Base-by-base conservation (phyloP, 2,329 filamentous ascomycete genomes). In the Ophiostoma perfectum region DNA sequence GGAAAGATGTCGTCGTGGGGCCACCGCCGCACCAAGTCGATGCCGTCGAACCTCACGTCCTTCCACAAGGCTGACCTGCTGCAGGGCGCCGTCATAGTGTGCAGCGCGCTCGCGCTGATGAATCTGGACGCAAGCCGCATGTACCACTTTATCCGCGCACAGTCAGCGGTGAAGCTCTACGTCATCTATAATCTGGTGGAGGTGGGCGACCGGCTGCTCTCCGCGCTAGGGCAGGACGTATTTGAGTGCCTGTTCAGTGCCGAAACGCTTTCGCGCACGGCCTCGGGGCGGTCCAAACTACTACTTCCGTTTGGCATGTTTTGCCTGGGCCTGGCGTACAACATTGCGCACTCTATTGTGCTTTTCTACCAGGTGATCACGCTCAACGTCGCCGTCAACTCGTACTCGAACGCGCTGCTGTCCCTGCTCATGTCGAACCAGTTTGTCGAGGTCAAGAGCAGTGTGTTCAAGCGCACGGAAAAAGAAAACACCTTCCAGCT, bases 161-260 rank as follows among this genome's bases (percentile, higher is more conserved):
- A 99, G 78, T 94, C 93, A 1, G 93, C 94, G 7, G 97, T 99
- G 80, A 99, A 99, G 77, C 85, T 99, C 11, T 99, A 99, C 77
- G 95, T 99, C 70, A 98, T 99, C 68, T 99, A 97, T 82, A 99
- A 99, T 75, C 91, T 97, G 45, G 86, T 99, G 5, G 95, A 99
- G 79, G 91, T 96, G 1, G 90, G 90, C 67, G 95, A 99, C 78
- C 90, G 93, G 7, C 84, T 99, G 0, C 86, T 98, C 42, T 92
- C 92, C 0, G 94, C 95, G 0, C 83, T 99, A 2, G 95, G 95
- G 0, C 96, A 99, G 77, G 96, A 99, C 77, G 91, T 99, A 1
- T 86, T 98, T 5, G 95, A 99, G 77, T 98, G 94, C 74, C 84
- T 99, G 0, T 97, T 98, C 78, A 97, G 93, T 67, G 86, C 90